Evolutionary conservation across 257 asterid genomes (phyloP).

Genomic region (Cinchona pubescens): DNA sequence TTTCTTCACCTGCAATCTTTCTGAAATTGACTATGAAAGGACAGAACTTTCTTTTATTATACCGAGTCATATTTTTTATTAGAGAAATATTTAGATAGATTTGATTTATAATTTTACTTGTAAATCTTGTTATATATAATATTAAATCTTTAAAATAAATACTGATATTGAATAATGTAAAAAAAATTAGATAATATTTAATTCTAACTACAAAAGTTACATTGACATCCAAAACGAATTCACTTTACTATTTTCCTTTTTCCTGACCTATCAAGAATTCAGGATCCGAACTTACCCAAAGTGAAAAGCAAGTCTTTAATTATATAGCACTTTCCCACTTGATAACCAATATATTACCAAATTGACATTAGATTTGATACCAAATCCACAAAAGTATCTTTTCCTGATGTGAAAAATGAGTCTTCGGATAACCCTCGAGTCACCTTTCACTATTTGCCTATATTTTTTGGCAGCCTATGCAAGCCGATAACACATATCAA

Average conservation of each 20-base stretch:
- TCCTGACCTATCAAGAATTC: too few relatives aligned
- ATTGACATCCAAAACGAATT: too few relatives aligned
- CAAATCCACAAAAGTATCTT: background rate
- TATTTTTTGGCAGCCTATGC: background rate
- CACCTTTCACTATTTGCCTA: background rate
- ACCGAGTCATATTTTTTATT: too few relatives aligned
- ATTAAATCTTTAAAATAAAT: too few relatives aligned
- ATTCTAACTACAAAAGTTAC: too few relatives aligned
- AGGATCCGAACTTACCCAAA: background rate
- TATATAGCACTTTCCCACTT: too few relatives aligned
- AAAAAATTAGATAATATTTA: too few relatives aligned
- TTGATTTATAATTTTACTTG: too few relatives aligned
- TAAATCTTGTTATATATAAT: too few relatives aligned
- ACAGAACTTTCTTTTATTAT: background rate
- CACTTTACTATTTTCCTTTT: too few relatives aligned
- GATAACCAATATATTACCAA: background rate
- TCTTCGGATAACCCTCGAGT: slow-evolving; percentile 2
- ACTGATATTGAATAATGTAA: too few relatives aligned
- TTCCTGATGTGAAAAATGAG: background rate
- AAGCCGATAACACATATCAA: background rate
- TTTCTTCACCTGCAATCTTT: background rate
- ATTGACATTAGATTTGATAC: background rate
- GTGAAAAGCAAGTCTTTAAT: background rate
- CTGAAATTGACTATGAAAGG: background rate
- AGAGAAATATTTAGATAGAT: too few relatives aligned